Evolutionary conservation across 1,284 basidiomycete species (phyloP).

Genomic region (Austroboletus niveus): DNA sequence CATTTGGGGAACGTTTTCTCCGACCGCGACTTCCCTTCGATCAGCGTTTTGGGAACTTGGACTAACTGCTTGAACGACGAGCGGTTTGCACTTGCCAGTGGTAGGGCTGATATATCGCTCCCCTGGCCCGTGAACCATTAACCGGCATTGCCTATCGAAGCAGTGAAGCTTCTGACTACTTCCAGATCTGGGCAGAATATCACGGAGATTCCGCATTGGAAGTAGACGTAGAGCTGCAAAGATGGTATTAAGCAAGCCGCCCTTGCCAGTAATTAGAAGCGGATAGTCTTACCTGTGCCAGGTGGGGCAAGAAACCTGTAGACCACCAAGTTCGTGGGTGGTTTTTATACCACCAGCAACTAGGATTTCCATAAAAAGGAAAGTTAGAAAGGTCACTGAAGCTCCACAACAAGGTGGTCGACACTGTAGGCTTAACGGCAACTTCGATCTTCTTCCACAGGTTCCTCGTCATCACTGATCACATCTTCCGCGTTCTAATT

Average conservation of each 20-base stretch:
- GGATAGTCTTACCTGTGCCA: constrained; percentile 11
- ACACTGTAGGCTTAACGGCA: too few species aligned
- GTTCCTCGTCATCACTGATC: too few species aligned
- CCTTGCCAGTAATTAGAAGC: neutral
- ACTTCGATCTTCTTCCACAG: too few species aligned
- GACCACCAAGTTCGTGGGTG: neutral
- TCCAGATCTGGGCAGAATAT: neutral
- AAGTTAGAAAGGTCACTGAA: too few species aligned
- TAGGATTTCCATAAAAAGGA: too few species aligned
- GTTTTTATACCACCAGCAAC: neutral
- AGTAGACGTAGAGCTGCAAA: neutral
- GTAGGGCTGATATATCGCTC: constrained; percentile 23
- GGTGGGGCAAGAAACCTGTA: neutral
- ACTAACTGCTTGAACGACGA: constrained; percentile 23
- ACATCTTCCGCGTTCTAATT: too few species aligned
- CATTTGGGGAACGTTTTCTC: neutral
- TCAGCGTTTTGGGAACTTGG: neutral
- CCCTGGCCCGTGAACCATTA: constrained; percentile 10
- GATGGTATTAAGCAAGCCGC: neutral
- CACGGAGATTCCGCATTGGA: constrained; percentile 1
- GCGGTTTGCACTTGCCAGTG: constrained; percentile 23
- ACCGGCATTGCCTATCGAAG: constrained; percentile 20
- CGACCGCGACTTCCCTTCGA: constrained; percentile 5
- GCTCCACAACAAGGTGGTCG: too few species aligned
- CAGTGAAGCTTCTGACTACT: constrained; percentile 7